Evolutionary conservation across 306 rosid species (phyloP), one percentile per base, ranked within the genome.

Genomic region (Adenanthera pavonina): DNA sequence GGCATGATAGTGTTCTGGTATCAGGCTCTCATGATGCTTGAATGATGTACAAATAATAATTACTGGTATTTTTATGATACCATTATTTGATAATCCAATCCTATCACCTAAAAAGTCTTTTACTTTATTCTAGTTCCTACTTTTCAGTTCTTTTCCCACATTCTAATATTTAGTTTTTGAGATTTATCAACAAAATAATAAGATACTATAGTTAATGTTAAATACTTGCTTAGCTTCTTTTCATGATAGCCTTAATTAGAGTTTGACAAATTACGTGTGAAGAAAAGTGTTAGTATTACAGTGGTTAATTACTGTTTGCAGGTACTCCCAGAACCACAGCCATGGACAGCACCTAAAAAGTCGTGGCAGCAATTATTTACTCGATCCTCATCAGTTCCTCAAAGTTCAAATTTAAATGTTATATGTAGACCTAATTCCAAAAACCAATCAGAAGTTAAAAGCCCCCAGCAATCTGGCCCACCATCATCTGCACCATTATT

Each of bases 341-440:
- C 97, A 61, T 88, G 88, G 83, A 62, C 86, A 75, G 88, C 89
- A 33, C 99, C 97, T 43, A 93, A 90, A 86, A 96, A 86, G 81
- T 89, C 99, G 8, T 96, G 99, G 99, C 98, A 96, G 81, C 99
- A 96, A 62, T 89, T 96, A 85, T 96, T 93, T 89, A 92, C 97
- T 64, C 94, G 94, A 68, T 89, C 97, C 15, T 71, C 97, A 8
- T 65, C 96, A 44, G 88, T 76, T 77, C 92, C 92, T 64, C 86
- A 85, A 74, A 77, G 93, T 20, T 78, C 97, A 7, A 92, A 80
- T 86, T 77, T 86, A 80, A 93, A 83, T 88, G 98, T 96, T 76
- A 96, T 92, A 78, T 90, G 97, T 77, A 91, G 97, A 86, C 99
- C 99, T 38, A 84, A 83, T 85, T 47, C 97, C 72, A 93, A 93